These are phyloP conservation scores for Laguncularia racemosa DNA, from an alignment of 345 rosid genomes.

Conservation along the genomic window DNA sequence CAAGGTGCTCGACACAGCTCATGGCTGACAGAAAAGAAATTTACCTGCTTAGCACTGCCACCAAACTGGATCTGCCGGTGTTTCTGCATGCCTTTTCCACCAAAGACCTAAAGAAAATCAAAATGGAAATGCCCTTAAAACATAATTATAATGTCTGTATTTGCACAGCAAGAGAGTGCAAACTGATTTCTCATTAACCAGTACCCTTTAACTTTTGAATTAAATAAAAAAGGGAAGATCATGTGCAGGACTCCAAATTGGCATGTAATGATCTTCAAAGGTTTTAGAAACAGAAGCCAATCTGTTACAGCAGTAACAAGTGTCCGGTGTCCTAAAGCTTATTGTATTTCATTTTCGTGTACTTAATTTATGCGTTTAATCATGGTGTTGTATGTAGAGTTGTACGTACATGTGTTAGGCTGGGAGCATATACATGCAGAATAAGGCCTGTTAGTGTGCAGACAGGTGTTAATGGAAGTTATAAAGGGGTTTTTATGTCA, in stretches of 20 bases:
- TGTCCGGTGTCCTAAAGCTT: no score
- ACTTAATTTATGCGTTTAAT: no score
- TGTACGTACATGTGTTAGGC: no score
- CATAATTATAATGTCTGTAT: background rate
- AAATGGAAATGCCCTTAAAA: slow-evolving; percentile 1
- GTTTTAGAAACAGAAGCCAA: no score
- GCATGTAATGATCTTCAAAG: background rate
- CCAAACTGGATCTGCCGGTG: slow-evolving; percentile 57
- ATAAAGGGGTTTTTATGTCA: no score
- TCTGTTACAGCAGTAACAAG: no score
- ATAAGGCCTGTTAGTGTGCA: no score
- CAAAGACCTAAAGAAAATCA: slow-evolving; percentile 35
- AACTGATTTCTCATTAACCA: background rate
- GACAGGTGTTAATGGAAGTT: no score
- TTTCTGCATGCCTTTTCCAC: slow-evolving; percentile 55
- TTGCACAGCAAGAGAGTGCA: background rate
- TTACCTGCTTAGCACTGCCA: slow-evolving; percentile 59
- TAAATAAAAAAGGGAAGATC: background rate
- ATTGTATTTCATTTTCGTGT: no score
- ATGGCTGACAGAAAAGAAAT: background rate
- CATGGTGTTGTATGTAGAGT: no score
- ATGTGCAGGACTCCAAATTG: background rate
- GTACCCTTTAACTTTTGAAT: background rate
- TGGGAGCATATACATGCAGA: no score
- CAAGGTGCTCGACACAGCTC: no score